Percentiles rank a stretch among this genome's conserved stretches.
Conservation (phyloP, 805 yeast genomes). For the Metschnikowia santaceciliae region DNA sequence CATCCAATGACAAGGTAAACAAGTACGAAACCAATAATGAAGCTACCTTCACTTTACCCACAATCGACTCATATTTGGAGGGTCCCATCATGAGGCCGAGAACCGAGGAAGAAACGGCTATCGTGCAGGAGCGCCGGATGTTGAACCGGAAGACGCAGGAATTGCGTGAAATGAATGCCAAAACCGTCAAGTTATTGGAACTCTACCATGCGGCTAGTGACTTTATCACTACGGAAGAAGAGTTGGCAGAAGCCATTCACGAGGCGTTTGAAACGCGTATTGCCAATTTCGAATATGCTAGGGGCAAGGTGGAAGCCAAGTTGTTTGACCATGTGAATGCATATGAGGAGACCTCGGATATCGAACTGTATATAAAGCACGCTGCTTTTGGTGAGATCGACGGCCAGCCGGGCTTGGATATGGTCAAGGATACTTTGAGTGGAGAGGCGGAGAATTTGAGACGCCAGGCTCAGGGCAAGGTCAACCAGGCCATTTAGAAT, state of each 20-base stretch:
- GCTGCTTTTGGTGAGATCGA: constrained; percentile 36
- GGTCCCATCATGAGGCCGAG: constrained; percentile 72
- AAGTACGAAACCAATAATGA: constrained; percentile 46
- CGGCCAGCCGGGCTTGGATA: constrained; percentile 40
- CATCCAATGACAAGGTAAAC: constrained; percentile 23
- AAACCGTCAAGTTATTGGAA: constrained; percentile 57
- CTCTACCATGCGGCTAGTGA: constrained; percentile 67
- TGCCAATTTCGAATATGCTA: constrained; percentile 33
- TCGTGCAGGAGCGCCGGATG: constrained; percentile 54
- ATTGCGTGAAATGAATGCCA: constrained; percentile 47
- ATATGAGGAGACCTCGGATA: constrained; percentile 25
- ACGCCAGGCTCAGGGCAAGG: constrained; percentile 34
- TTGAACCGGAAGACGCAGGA: constrained; percentile 61
- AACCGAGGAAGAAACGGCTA: constrained; percentile 62
- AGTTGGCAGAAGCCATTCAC: constrained; percentile 54
- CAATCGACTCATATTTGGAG: constrained; percentile 60
- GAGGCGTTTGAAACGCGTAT: constrained; percentile 47
- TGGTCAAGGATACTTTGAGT: constrained; percentile 35
- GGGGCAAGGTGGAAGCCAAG: constrained; percentile 33
- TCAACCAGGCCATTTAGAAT: constrained; percentile 21
- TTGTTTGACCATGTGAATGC: constrained; percentile 29
- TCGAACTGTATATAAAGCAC: constrained; percentile 34
- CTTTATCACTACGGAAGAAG: constrained; percentile 70
- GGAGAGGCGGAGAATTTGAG: constrained; percentile 35
- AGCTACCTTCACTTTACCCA: constrained; percentile 69